phyloP scores from a whole-genome alignment of 306 rosid genomes.

The Phaseolus lunatus region DNA sequence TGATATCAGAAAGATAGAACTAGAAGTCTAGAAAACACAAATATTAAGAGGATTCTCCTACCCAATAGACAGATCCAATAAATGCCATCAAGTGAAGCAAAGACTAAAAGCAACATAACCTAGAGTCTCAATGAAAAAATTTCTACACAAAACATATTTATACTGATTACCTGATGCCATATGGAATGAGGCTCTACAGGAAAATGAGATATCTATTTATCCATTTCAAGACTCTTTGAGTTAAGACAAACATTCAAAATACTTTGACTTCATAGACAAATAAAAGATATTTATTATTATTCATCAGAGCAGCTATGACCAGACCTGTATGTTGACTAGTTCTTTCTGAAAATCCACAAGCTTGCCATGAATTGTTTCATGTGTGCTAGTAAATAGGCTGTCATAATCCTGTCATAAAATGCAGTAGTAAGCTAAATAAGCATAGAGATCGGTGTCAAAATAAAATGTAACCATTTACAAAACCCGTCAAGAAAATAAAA shows the following conservation, averaged over 20 bases:
- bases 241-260: slow-evolving; percentile 1
- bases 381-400: slow-evolving; percentile 75
- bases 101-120: neutral
- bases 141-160: neutral
- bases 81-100: neutral
- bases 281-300: slow-evolving; percentile 1
- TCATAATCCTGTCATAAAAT: slow-evolving; percentile 75
- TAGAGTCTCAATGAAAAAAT: neutral
- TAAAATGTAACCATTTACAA: slow-evolving; percentile 28
- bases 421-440: slow-evolving; percentile 33
- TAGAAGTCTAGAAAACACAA: neutral
- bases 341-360: slow-evolving; percentile 73
- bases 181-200: neutral
- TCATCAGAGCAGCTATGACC: slow-evolving; percentile 32
- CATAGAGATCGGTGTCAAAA: slow-evolving; percentile 17
- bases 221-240: neutral
- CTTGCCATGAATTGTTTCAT: slow-evolving; percentile 73
- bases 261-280: slow-evolving; percentile 16
- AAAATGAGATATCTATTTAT: neutral
- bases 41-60: neutral
- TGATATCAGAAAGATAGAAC: too few relatives aligned
- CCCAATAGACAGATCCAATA: neutral
- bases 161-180: neutral
- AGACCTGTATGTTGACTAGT: slow-evolving; percentile 78
- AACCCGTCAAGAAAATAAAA: slow-evolving; percentile 29